Evolutionary conservation across 176 grass and related monocot species (phyloP).

Genomic region (Eragrostis curvula): DNA sequence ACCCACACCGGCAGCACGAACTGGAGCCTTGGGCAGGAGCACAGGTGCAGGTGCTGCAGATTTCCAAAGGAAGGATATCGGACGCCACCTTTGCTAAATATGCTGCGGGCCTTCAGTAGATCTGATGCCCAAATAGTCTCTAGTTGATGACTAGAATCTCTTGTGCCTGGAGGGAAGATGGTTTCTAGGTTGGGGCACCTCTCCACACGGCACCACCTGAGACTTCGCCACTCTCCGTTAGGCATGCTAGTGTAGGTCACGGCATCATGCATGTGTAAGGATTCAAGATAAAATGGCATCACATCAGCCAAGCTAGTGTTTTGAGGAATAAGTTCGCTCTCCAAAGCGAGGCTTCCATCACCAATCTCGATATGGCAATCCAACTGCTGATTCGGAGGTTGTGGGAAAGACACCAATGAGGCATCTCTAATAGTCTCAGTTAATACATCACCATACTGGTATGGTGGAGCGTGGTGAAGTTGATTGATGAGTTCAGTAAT

Average conservation of each 20-base stretch:
- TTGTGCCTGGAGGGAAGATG: neutral
- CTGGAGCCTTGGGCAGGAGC: conserved; percentile 21
- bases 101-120: conserved; percentile 2
- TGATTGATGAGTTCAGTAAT: neutral
- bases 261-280: neutral
- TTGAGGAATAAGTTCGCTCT: fast-evolving
- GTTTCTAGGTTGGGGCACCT: neutral
- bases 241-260: too few relatives aligned
- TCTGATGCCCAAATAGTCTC: conserved; percentile 20
- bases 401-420: neutral
- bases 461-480: too few relatives aligned
- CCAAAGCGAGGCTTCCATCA: neutral
- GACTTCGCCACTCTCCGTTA: fast-evolving
- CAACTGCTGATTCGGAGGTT: neutral
- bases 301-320: fast-evolving
- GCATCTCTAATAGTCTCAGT: neutral
- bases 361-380: neutral
- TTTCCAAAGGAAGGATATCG: fast-evolving
- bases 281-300: fast-evolving
- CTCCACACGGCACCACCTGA: conserved; percentile 15
- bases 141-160: neutral
- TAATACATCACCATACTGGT: neutral
- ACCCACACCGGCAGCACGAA: neutral
- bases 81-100: conserved; percentile 11
- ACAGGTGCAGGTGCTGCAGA: neutral